Evolutionary conservation across 2,329 filamentous ascomycete genomes (phyloP), one percentile per base, ranked within the genome.

Genomic region (Dothideomycetes sp.): DNA sequence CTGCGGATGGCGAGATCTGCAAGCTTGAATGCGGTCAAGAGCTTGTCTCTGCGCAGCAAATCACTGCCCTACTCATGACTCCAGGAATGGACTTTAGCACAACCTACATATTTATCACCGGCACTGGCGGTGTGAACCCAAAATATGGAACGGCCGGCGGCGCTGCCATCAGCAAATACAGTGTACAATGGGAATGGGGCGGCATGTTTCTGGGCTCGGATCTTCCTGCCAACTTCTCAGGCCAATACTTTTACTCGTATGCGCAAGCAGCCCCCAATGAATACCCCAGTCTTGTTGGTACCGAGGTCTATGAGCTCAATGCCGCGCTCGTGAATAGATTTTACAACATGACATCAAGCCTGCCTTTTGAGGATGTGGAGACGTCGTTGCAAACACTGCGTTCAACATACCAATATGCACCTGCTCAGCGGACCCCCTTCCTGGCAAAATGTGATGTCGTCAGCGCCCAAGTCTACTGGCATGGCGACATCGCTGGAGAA

Each of bases 111-210:
- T 17, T 34, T 15, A 34, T 34, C 32, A 5, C 32, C 16, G 32
- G 32, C 12, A 34, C 32, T 15, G 32, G 32, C n/a, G 32, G 32
- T 3, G 32, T 34, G 3, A 34, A 34, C 32, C 32, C 32, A 10
- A 34, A 34, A 15, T 34, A 34, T 19, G 32, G 15, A 10, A 34
- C 32, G 10, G 32, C 32, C 11, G 32, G 32, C 15, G 32, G 32
- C n/a, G 32, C 32, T n/a, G 11, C 11, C 15, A 34, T 34, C 32
- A n/a, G 11, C 11, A 12, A 16, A 4, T 34, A 17, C 32, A 19
- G 32, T 15, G 32, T 34, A 15, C 32, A 34, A 34, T 17, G 32
- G 32, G 32, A 34, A 15, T 34, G 32, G 32, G 32, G 32, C 32
- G 15, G 19, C 32, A 34, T 34, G 32, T 34, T 34, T 19, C n/a